These are phyloP conservation scores for Blepharisma undulans DNA, from an alignment of 169 alveolate genomes.

Conservation along the genomic window DNA sequence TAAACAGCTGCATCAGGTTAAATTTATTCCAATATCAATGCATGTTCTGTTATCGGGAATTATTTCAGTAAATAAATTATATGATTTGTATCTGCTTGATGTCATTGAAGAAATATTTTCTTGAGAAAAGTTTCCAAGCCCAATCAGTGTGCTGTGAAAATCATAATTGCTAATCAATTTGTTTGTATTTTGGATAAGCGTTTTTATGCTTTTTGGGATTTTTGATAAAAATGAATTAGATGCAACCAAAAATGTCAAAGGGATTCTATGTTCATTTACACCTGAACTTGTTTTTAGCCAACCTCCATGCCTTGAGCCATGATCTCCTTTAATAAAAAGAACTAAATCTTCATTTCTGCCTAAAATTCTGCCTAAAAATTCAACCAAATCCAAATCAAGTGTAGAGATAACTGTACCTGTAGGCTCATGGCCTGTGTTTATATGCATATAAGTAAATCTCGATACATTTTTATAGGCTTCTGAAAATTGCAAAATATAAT, in stretches of 20 bases:
- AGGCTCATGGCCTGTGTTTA: conserved; percentile 30
- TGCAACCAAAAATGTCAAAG: not conserved
- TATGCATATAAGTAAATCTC: conserved; percentile 31
- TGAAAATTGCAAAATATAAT: not conserved
- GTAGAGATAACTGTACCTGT: conserved; percentile 19
- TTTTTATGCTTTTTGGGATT: not conserved
- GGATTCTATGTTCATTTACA: conserved; percentile 29
- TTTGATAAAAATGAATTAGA: not conserved
- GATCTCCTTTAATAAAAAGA: conserved; percentile 33
- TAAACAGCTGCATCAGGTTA: conserved; percentile 22
- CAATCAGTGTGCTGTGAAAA: conserved; percentile 12
- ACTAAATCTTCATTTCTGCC: not conserved
- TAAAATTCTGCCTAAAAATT: not conserved
- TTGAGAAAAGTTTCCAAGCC: not conserved
- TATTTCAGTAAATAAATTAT: not conserved
- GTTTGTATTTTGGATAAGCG: not conserved
- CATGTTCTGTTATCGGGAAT: conserved; percentile 38
- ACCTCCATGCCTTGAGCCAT: conserved; percentile 42
- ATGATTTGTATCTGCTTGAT: not conserved
- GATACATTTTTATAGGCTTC: conserved; percentile 19
- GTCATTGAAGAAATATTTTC: not conserved
- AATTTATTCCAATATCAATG: not conserved
- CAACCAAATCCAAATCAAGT: conserved; percentile 16
- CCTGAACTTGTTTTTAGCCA: conserved; percentile 29
- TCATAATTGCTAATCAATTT: conserved; percentile 17